Percentiles rank a stretch among this genome's conserved stretches.
phyloP scores from a whole-genome alignment of 176 grass and related monocot genomes.

The Carex parvula region DNA sequence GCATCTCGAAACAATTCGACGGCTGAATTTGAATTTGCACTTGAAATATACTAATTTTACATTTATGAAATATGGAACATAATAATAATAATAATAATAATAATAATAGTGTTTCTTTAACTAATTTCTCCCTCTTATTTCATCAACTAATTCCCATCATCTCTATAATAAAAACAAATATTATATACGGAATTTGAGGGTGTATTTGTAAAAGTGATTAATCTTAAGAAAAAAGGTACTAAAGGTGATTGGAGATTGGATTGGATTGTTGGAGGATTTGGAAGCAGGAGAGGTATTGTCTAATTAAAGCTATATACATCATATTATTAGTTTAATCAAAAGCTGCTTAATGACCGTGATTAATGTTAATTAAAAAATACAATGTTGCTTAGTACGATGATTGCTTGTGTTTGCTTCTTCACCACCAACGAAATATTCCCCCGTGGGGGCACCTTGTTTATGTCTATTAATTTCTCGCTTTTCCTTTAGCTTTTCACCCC shows the following conservation, averaged over 20 bases:
- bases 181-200: neutral
- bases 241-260: constrained; percentile 16
- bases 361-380: neutral
- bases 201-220: constrained; percentile 5
- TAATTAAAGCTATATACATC: constrained; percentile 15
- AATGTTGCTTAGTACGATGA: constrained; percentile 28
- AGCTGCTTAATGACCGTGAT: constrained; percentile 10
- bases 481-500: neutral
- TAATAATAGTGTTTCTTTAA: too few species aligned
- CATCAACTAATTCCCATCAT: too few species aligned
- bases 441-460: neutral
- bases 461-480: neutral
- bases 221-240: neutral
- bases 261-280: constrained; percentile 26
- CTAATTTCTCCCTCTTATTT: too few species aligned
- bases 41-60: too few species aligned
- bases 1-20: too few species aligned
- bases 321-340: constrained; percentile 7
- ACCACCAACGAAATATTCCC: constrained; percentile 25
- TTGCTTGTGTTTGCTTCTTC: constrained; percentile 20
- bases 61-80: too few species aligned
- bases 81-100: too few species aligned
- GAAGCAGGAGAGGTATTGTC: constrained; percentile 17
- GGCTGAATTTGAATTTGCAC: too few species aligned
- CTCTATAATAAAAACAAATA: too few species aligned